Percentiles rank a stretch among this genome's conserved stretches.
These are phyloP conservation scores for Vitellaria paradoxa DNA, from an alignment of 179 eudicot species.

Conservation along the genomic window DNA sequence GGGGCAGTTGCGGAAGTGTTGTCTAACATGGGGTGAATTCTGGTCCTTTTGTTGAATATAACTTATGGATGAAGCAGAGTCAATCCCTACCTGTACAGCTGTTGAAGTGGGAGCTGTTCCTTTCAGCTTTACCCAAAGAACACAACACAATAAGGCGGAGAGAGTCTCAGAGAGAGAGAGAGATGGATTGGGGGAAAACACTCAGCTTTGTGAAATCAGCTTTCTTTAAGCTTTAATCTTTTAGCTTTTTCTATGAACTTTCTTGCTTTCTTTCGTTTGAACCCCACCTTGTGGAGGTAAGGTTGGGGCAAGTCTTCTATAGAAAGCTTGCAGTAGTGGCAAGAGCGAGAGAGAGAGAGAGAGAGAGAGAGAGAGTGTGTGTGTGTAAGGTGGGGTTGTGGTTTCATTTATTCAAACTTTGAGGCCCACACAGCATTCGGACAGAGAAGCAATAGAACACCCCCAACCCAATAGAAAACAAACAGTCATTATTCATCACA, in stretches of 20 bases:
- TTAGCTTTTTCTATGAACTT: conserved; percentile 33
- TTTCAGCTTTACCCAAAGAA: conserved; percentile 16
- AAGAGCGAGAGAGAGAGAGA: conserved; percentile 8
- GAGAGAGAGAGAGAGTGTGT: conserved; percentile 5
- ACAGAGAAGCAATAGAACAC: conserved; percentile 9
- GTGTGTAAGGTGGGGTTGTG: conserved; percentile 3
- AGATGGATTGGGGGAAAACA: conserved; percentile 4
- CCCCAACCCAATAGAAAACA: conserved; percentile 13
- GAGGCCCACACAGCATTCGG: conserved; percentile 16
- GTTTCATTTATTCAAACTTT: conserved; percentile 10
- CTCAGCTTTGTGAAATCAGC: conserved; percentile 25
- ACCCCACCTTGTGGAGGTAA: conserved; percentile 40
- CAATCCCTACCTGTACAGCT: conserved; percentile 6
- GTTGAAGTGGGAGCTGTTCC: conserved; percentile 15
- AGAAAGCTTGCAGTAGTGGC: conserved; percentile 19
- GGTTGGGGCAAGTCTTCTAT: conserved; percentile 34
- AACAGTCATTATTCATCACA: conserved; percentile 16
- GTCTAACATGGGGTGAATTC: conserved; percentile 32
- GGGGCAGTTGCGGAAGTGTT: conserved; percentile 31
- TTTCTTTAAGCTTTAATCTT: conserved; percentile 21
- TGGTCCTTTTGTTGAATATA: background rate
- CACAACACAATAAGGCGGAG: conserved; percentile 13
- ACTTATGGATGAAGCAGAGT: conserved; percentile 4
- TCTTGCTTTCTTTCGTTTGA: conserved; percentile 32
- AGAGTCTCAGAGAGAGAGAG: conserved; percentile 22